These are phyloP conservation scores for Fragaria vesca DNA, from an alignment of 306 rosid species.

Conservation along the genomic window DNA sequence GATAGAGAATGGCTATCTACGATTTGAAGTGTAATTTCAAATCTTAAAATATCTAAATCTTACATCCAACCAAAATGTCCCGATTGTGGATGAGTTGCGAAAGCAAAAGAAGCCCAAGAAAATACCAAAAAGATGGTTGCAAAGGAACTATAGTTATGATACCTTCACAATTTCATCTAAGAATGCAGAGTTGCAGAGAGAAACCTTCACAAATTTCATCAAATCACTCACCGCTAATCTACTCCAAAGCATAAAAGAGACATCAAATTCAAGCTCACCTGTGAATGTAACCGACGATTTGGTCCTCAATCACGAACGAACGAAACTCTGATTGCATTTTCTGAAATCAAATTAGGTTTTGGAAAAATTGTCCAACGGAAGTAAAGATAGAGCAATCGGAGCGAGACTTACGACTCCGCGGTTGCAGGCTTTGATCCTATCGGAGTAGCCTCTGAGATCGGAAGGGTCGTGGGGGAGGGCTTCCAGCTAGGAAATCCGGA, in stretches of 20 bases:
- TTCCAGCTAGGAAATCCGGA: constrained; percentile 38
- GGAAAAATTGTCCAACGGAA: background rate
- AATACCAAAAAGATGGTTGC: background rate
- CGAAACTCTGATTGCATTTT: constrained; percentile 64
- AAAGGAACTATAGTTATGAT: background rate
- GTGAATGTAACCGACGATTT: constrained; percentile 73
- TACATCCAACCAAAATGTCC: background rate
- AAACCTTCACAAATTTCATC: constrained; percentile 51
- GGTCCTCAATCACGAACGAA: constrained; percentile 64
- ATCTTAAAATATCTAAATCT: no score
- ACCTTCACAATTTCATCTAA: no score
- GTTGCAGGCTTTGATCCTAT: constrained; percentile 71
- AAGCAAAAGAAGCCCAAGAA: background rate
- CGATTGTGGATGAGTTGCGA: background rate
- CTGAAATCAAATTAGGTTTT: constrained; percentile 36
- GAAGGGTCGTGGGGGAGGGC: constrained; percentile 31
- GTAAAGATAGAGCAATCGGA: background rate
- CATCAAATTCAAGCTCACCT: constrained; percentile 36
- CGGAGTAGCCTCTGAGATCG: constrained; percentile 58
- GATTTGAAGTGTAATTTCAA: no score
- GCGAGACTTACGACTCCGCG: constrained; percentile 61
- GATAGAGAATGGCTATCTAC: background rate
- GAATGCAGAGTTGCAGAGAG: no score
- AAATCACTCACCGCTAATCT: background rate
- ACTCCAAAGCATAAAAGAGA: background rate